phyloP scores from a whole-genome alignment of 805 yeast species.

The Pichia rugopelliculosa region DNA sequence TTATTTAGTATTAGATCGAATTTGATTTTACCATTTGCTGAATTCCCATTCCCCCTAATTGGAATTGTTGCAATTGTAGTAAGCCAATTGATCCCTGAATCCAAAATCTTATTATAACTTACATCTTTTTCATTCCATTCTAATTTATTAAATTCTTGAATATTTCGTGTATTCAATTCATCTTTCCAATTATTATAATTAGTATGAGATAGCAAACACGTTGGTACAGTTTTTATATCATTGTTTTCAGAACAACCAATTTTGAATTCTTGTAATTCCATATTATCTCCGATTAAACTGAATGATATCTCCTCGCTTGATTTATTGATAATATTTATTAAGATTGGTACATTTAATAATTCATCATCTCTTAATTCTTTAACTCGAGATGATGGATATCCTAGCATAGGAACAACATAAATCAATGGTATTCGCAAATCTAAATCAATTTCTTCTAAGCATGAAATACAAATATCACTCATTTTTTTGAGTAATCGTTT shows the following conservation, averaged over 20 bases:
- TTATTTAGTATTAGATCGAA: neutral
- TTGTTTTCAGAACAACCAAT: neutral
- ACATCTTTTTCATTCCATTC: neutral
- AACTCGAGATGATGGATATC: neutral
- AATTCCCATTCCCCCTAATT: neutral
- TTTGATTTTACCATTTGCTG: neutral
- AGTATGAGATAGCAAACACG: conserved; percentile 19
- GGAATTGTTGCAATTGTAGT: neutral
- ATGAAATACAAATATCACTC: conserved; percentile 7
- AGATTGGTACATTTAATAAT: neutral
- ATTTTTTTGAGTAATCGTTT: conserved; percentile 20
- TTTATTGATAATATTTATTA: conserved; percentile 16
- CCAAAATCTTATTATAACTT: neutral
- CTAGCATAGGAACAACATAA: conserved; percentile 3
- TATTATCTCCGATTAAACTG: neutral
- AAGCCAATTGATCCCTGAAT: conserved; percentile 3
- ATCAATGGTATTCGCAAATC: neutral
- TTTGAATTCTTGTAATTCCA: neutral
- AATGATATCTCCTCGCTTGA: neutral
- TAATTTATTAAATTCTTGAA: neutral
- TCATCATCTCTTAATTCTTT: neutral
- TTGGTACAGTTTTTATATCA: conserved; percentile 24
- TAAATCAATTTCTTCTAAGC: neutral
- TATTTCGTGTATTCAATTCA: neutral
- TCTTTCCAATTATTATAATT: conserved; percentile 20